Percentiles rank a stretch among this genome's conserved stretches.
Evolutionary conservation across 2,329 filamentous ascomycete genomes (phyloP).

Genomic region (Penicillium sp.): DNA sequence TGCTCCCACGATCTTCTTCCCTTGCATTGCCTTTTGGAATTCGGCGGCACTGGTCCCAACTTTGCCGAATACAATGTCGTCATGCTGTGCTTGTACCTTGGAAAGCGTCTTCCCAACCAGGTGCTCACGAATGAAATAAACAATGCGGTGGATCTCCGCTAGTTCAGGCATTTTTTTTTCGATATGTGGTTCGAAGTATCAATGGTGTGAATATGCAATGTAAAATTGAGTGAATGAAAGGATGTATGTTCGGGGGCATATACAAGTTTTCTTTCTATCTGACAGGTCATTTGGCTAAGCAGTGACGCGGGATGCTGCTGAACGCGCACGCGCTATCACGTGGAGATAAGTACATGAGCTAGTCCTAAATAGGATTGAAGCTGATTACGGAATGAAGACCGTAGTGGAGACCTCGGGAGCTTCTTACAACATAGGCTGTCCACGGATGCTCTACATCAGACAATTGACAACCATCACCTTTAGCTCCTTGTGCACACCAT

Average conservation of each 20-base stretch:
- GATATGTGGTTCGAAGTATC: background rate
- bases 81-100: constrained; percentile 69
- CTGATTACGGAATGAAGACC: constrained; percentile 2
- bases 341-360: background rate
- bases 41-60: constrained; percentile 74
- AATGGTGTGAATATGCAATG: background rate
- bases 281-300: background rate
- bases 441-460: background rate
- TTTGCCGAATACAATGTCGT: constrained; percentile 86
- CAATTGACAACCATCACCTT: background rate
- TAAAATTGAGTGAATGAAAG: background rate
- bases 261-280: background rate
- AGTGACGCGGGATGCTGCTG: background rate
- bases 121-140: constrained; percentile 78
- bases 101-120: constrained; percentile 80
- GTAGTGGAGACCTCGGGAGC: background rate
- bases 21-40: constrained; percentile 70
- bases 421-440: background rate
- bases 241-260: background rate
- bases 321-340: constrained; percentile 6
- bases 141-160: constrained; percentile 72
- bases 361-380: background rate
- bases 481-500: background rate
- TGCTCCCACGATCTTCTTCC: constrained; percentile 68
- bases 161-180: constrained; percentile 50